These are phyloP conservation scores for Fusarium sp. DNA, from an alignment of 2,329 filamentous ascomycete genomes.

Conservation along the genomic window DNA sequence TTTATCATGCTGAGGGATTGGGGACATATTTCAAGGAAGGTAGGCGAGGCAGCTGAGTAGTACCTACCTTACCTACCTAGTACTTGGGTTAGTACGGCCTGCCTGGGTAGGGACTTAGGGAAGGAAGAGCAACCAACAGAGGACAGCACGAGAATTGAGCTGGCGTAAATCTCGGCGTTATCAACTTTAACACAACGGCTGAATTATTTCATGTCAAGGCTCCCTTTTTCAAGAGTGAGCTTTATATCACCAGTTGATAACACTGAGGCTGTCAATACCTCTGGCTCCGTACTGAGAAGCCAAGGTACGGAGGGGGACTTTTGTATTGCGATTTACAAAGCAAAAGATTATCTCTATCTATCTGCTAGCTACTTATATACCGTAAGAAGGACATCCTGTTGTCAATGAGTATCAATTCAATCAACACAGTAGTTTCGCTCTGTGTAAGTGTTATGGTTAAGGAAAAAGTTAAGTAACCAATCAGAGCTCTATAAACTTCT, in stretches of 20 bases:
- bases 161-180: background rate
- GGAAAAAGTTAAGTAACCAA: constrained; percentile 2
- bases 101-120: background rate
- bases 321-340: background rate
- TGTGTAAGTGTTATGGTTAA: background rate
- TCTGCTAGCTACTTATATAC: background rate
- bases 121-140: background rate
- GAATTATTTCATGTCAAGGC: background rate
- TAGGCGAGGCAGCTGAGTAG: background rate
- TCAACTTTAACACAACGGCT: background rate
- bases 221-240: background rate
- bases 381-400: background rate
- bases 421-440: background rate
- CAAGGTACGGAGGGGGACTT: background rate
- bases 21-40: background rate
- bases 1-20: background rate
- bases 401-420: background rate
- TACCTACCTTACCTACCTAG: background rate
- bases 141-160: background rate
- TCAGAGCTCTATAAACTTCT: background rate
- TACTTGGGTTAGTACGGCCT: background rate
- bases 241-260: background rate
- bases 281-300: background rate
- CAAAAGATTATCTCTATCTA: background rate
- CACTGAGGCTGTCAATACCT: background rate